phyloP scores from a whole-genome alignment of 192 early-diverging fungal genomes.

The Irineochytrium annulatum region DNA sequence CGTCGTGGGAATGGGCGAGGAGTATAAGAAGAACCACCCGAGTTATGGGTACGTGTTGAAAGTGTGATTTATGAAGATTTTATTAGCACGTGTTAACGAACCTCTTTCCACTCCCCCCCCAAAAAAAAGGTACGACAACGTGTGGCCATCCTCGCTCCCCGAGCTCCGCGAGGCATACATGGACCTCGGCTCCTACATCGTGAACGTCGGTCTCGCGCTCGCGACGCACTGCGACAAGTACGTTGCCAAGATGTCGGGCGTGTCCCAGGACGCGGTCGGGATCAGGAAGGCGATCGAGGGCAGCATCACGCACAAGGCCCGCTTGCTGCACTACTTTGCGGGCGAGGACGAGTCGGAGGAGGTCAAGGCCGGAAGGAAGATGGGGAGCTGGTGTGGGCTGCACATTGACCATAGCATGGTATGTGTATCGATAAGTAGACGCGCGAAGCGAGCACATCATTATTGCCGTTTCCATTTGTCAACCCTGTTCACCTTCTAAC shows the following conservation, averaged over 20 bases:
- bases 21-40: constrained; percentile 1
- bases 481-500: background rate
- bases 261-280: constrained; percentile 26
- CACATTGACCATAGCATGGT: constrained; percentile 57
- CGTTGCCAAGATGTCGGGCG: constrained; percentile 28
- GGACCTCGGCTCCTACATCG: constrained; percentile 53
- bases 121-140: constrained; percentile 37
- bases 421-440: too few species aligned
- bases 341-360: constrained; percentile 13
- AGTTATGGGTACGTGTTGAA: constrained; percentile 3
- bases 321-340: constrained; percentile 63
- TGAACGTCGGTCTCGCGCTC: constrained; percentile 50
- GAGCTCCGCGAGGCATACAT: constrained; percentile 53
- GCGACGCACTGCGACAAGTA: constrained; percentile 57
- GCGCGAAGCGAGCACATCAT: too few species aligned
- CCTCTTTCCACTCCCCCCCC: constrained; percentile 49
- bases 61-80: constrained; percentile 1
- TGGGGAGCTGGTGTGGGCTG: constrained; percentile 68
- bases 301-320: constrained; percentile 56
- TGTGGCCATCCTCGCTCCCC: constrained; percentile 56
- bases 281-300: constrained; percentile 48
- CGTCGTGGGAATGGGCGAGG: constrained; percentile 10
- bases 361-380: constrained; percentile 30
- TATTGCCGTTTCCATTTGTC: too few species aligned
- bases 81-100: constrained; percentile 21